Evolutionary conservation across 106 monocot genomes (phyloP).

Genomic region (Gastrodia elata): DNA sequence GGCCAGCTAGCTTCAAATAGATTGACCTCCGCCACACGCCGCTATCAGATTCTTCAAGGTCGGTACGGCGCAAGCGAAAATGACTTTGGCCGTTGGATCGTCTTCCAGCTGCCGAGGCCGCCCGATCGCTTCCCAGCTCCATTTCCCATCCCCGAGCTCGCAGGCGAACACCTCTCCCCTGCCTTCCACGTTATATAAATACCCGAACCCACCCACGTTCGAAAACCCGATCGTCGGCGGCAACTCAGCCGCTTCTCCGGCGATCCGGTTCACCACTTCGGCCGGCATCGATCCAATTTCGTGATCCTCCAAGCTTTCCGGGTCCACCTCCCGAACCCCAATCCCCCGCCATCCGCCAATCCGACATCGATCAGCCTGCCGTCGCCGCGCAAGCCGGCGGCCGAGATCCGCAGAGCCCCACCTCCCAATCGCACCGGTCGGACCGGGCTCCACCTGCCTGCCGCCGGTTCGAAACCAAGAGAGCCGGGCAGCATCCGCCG

Average conservation of each 20-base stretch:
- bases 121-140: neutral
- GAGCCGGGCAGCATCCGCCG: conserved; percentile 18
- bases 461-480: conserved; percentile 34
- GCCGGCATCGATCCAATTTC: conserved; percentile 12
- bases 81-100: conserved; percentile 16
- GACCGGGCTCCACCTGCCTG: conserved; percentile 21
- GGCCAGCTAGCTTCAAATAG: no score
- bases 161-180: conserved; percentile 20
- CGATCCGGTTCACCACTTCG: conserved; percentile 27
- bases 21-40: no score
- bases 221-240: conserved; percentile 19
- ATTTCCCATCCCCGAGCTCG: conserved; percentile 2
- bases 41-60: neutral
- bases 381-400: conserved; percentile 12
- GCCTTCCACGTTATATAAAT: conserved; percentile 31
- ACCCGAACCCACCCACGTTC: conserved; percentile 17
- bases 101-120: neutral
- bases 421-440: conserved; percentile 9
- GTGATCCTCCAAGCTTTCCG: conserved; percentile 7
- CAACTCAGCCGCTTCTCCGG: conserved; percentile 1
- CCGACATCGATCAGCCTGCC: conserved; percentile 20
- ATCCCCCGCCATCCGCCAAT: neutral
- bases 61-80: conserved; percentile 22
- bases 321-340: conserved; percentile 35
- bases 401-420: conserved; percentile 1